Conservation (phyloP, 371 early-diverging fungal species). For the Syncephalastrum contaminatum region DNA sequence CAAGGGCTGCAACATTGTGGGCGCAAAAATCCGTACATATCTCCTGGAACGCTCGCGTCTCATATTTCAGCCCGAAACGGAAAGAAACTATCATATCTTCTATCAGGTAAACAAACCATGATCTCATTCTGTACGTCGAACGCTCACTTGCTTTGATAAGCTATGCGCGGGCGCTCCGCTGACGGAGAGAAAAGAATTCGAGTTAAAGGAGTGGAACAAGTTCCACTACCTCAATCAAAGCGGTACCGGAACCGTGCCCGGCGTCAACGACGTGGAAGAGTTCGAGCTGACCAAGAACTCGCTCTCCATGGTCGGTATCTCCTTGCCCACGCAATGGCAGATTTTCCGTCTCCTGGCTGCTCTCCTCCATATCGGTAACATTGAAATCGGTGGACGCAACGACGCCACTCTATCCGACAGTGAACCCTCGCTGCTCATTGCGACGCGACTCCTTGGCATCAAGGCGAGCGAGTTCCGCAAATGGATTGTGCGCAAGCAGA, state of each 20-base stretch:
- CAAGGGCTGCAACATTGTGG: conserved; percentile 79
- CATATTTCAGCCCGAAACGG: conserved; percentile 87
- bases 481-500: conserved; percentile 89
- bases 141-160: conserved; percentile 25
- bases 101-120: conserved; percentile 68
- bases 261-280: conserved; percentile 90
- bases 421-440: conserved; percentile 67
- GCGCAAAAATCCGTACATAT: conserved; percentile 96
- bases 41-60: conserved; percentile 98
- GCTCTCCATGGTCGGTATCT: conserved; percentile 83
- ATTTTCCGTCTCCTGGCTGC: conserved; percentile 90
- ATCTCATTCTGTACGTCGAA: neutral
- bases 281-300: conserved; percentile 87
- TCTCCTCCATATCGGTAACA: conserved; percentile 91
- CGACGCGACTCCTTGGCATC: conserved; percentile 73
- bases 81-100: conserved; percentile 99
- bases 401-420: conserved; percentile 69
- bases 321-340: conserved; percentile 83
- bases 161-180: conserved; percentile 87
- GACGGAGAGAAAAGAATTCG: conserved; percentile 78
- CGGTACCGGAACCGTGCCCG: conserved; percentile 75
- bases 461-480: conserved; percentile 77
- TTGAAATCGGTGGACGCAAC: conserved; percentile 75
- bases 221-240: conserved; percentile 91
- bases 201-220: conserved; percentile 70